Conservation (phyloP, 306 rosid genomes). For the Corylus avellana region DNA sequence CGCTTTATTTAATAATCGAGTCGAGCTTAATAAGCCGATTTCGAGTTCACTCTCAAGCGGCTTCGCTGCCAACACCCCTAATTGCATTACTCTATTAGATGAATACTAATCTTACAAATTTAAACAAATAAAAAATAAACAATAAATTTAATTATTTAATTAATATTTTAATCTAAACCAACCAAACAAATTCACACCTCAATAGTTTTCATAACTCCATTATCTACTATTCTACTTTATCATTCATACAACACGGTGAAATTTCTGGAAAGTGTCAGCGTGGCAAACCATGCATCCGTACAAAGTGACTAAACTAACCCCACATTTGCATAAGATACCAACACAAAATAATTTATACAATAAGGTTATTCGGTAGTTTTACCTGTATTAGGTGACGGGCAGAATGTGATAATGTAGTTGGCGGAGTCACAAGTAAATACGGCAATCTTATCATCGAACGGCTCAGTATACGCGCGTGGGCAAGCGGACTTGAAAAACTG, state of each 20-base stretch:
- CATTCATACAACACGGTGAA: background rate
- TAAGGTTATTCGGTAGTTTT: slow-evolving; percentile 17
- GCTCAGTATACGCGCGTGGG: slow-evolving; percentile 96
- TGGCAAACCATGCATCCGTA: background rate
- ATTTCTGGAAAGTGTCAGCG: slow-evolving; percentile 4
- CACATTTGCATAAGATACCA: background rate
- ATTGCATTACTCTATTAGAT: no score
- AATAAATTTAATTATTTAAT: no score
- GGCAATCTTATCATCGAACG: slow-evolving; percentile 88
- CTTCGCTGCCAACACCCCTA: no score
- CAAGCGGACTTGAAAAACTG: slow-evolving; percentile 69
- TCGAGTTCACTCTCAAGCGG: no score
- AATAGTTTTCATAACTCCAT: no score
- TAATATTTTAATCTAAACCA: no score
- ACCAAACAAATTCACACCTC: no score
- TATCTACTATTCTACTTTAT: background rate
- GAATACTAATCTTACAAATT: no score
- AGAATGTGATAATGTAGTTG: slow-evolving; percentile 71
- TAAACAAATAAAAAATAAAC: no score
- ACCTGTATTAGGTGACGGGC: slow-evolving; percentile 85
- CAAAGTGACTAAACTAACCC: slow-evolving; percentile 15
- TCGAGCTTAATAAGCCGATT: no score
- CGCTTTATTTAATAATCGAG: no score
- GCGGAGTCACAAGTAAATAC: slow-evolving; percentile 81
- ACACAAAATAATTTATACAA: background rate